phyloP scores from a whole-genome alignment of 2,329 filamentous ascomycete species.

The Penicillium crustosum region DNA sequence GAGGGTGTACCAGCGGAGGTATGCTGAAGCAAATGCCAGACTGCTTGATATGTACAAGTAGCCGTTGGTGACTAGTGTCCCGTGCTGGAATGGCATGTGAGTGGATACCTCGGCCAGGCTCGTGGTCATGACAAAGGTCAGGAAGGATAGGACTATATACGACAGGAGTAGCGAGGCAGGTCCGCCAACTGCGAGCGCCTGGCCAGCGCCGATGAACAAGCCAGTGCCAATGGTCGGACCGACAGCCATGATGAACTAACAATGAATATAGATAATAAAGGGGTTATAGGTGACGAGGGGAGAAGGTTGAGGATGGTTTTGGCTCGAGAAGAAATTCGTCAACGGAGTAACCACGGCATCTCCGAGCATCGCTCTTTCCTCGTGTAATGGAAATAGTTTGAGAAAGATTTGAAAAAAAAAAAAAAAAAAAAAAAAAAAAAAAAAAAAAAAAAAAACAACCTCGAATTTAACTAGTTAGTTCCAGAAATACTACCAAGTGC shows the following conservation, averaged over 20 bases:
- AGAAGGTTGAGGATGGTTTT: not conserved
- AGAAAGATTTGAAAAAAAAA: not conserved
- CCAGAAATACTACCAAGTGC: not conserved
- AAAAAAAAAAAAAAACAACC: not conserved
- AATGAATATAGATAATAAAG: slow-evolving; percentile 22
- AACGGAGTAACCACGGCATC: not conserved
- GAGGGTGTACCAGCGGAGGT: slow-evolving; percentile 48
- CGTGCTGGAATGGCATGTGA: slow-evolving; percentile 39
- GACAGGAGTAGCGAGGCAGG: slow-evolving; percentile 54
- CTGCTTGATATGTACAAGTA: slow-evolving; percentile 43
- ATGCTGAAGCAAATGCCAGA: slow-evolving; percentile 41
- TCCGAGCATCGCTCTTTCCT: slow-evolving; percentile 16
- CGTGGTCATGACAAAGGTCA: slow-evolving; percentile 51
- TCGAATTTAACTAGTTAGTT: not conserved
- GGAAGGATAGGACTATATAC: slow-evolving; percentile 50
- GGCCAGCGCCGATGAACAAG: slow-evolving; percentile 55
- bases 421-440: not conserved
- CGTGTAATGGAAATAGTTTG: not conserved
- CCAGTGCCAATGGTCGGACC: slow-evolving; percentile 59
- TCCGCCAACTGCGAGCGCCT: slow-evolving; percentile 53
- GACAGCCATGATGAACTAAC: slow-evolving; percentile 49
- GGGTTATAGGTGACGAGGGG: not conserved
- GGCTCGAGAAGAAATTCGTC: not conserved
- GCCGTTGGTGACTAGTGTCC: slow-evolving; percentile 42
- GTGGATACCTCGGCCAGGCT: slow-evolving; percentile 42